Evolutionary conservation across 805 yeast species (phyloP).

Genomic region (Kuraishia floccosa): DNA sequence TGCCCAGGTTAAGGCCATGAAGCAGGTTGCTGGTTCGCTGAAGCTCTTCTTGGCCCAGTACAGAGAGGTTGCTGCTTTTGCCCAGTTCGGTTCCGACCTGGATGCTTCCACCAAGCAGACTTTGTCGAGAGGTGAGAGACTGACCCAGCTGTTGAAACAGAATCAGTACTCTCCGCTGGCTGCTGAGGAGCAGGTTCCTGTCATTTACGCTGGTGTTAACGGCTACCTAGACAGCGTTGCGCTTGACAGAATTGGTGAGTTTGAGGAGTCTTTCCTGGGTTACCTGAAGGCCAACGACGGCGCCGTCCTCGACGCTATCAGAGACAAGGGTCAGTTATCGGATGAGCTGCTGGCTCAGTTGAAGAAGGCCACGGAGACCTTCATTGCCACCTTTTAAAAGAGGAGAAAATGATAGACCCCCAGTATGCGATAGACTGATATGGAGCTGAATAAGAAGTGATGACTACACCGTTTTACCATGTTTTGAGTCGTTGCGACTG

Average conservation of each 20-base stretch:
- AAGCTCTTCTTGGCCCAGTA: conserved; percentile 99
- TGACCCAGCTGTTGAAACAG: conserved; percentile 97
- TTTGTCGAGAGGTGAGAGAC: conserved; percentile 99
- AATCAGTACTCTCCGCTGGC: conserved; percentile 94
- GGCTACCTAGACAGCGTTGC: conserved; percentile 92
- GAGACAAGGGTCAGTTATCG: conserved; percentile 82
- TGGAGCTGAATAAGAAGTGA: no score
- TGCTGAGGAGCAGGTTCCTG: conserved; percentile 98
- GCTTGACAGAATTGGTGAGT: conserved; percentile 77
- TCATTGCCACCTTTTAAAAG: conserved; percentile 76
- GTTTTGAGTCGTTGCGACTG: no score
- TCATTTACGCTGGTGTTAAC: conserved; percentile 99
- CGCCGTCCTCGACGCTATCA: conserved; percentile 75
- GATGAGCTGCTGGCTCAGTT: conserved; percentile 79
- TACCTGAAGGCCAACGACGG: conserved; percentile 86
- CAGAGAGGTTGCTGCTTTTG: conserved; percentile 99
- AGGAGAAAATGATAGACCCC: conserved; percentile 1
- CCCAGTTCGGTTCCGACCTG: conserved; percentile 99
- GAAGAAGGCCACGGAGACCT: conserved; percentile 86
- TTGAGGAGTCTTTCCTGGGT: conserved; percentile 87
- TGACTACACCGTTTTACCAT: no score
- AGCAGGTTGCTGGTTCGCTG: conserved; percentile 99
- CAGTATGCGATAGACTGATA: no score
- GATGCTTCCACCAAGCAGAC: conserved; percentile 99
- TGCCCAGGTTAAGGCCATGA: conserved; percentile 99